These are phyloP conservation scores for Ceratocystis diversiconidia DNA, from an alignment of 2,329 filamentous ascomycete genomes.

Conservation along the genomic window DNA sequence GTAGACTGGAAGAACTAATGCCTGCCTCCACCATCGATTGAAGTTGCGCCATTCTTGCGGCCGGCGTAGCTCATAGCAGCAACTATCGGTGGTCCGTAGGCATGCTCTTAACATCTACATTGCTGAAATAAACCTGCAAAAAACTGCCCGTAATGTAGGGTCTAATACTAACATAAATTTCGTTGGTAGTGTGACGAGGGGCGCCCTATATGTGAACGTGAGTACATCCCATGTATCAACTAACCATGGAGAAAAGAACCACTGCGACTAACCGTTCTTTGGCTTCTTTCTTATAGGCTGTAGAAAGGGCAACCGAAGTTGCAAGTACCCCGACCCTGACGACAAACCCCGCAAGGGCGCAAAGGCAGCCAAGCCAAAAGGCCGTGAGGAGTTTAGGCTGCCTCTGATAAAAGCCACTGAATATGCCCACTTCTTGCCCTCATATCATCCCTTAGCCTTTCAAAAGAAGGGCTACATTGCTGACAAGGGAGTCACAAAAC, in stretches of 20 bases:
- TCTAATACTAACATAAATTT: slow-evolving; percentile 21
- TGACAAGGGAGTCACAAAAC: slow-evolving; percentile 24
- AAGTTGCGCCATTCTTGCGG: background rate
- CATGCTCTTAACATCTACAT: background rate
- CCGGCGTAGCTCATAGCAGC: background rate
- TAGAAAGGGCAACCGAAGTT: slow-evolving; percentile 80
- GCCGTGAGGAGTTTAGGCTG: slow-evolving; percentile 21
- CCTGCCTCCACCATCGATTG: background rate
- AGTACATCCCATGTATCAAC: slow-evolving; percentile 22
- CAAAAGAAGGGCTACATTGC: background rate
- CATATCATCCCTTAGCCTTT: background rate
- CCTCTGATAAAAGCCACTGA: background rate
- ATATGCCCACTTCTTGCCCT: background rate
- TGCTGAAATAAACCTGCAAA: background rate
- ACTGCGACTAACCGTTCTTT: slow-evolving; percentile 10
- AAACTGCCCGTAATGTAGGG: slow-evolving; percentile 9
- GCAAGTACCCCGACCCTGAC: slow-evolving; percentile 67
- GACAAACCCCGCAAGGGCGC: slow-evolving; percentile 19
- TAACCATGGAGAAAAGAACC: background rate
- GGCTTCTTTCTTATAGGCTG: slow-evolving; percentile 45
- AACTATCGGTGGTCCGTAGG: background rate
- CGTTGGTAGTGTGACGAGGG: slow-evolving; percentile 70
- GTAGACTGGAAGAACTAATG: background rate
- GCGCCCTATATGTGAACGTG: slow-evolving; percentile 72
- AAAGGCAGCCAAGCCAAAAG: slow-evolving; percentile 26